Evolutionary conservation across 2,329 filamentous ascomycete genomes (phyloP), one percentile per base, ranked within the genome.

Genomic region (Colletotrichum tamarilloi): DNA sequence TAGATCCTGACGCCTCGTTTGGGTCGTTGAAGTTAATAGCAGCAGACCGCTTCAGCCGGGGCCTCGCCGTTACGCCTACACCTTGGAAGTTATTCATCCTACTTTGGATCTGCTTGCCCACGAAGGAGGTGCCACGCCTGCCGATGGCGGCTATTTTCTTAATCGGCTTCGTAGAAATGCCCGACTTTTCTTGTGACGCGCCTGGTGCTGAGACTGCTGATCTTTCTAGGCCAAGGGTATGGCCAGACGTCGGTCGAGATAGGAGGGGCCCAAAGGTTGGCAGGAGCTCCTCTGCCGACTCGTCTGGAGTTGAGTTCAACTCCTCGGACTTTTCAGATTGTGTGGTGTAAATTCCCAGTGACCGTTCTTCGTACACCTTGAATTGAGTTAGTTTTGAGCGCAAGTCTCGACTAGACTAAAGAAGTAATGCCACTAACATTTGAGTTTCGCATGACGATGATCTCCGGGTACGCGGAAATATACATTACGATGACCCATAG

Each of bases 321-420:
- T 76, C 35, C 77, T 75, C 55, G 76, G 77, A 8, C 77, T 62
- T n/a, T 66, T 58, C 64, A 42, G 55, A 49, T 35, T 81, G 81
- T n/a, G 84, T 81, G 49, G 82, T 81, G 72, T 91, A 90, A 28
- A 92, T 88, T 0, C 91, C 91, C 2, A 93, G 84, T 0, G 89
- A 91, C 8, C 90, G 85, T 77, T 94, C 91, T 79, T 94, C 92
- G 77, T 94, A 94, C 32, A 92, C 89, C 77, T 94, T 94, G 35
- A 24, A 3, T 12, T 16, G 22, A 28, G 38, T 19, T 38, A 69
- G 67, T 30, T 9, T 49, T 14, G 28, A 7, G 53, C 1, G 35
- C 24, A 63, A 19, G 59, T 7, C 52, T 58, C 38, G 19, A 26
- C 35, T 58, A 14, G 35, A 38, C 26, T 38, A 22, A n/a, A 8